Evolutionary conservation across 306 rosid genomes (phyloP).

Genomic region (Mimosa pudica): DNA sequence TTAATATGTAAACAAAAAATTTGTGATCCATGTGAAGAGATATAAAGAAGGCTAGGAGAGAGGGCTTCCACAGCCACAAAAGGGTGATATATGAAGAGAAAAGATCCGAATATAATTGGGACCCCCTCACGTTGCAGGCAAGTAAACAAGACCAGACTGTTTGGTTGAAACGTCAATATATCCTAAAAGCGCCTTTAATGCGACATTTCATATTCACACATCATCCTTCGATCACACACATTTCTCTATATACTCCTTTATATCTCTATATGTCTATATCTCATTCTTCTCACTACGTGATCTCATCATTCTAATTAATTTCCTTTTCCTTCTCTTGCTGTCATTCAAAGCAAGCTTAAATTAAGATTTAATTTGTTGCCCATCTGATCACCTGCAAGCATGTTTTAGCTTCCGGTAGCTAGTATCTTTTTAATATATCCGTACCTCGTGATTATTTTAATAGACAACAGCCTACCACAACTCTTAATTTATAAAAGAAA

Average conservation of each 20-base stretch:
- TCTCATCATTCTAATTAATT: neutral
- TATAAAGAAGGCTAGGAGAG: neutral
- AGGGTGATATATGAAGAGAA: constrained; percentile 20
- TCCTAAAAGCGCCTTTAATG: constrained; percentile 58
- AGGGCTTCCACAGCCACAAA: constrained; percentile 7
- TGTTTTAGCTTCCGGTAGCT: neutral
- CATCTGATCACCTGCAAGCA: neutral
- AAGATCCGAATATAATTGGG: constrained; percentile 44
- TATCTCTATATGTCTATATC: neutral
- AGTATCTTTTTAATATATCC: neutral
- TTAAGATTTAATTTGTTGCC: neutral
- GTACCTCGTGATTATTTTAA: neutral
- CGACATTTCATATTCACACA: constrained; percentile 34
- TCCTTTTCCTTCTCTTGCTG: neutral
- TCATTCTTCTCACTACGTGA: neutral
- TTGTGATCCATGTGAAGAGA: neutral
- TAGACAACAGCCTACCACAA: neutral
- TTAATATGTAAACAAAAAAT: neutral
- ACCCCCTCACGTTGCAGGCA: constrained; percentile 50
- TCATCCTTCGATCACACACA: neutral
- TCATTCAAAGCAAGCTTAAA: neutral
- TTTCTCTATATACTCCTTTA: too few species aligned
- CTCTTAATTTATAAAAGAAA: neutral
- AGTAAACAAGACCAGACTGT: constrained; percentile 42
- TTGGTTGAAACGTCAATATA: constrained; percentile 64